These are phyloP conservation scores for Leccinum solheimii DNA, from an alignment of 1,284 basidiomycete genomes.

Conservation along the genomic window DNA sequence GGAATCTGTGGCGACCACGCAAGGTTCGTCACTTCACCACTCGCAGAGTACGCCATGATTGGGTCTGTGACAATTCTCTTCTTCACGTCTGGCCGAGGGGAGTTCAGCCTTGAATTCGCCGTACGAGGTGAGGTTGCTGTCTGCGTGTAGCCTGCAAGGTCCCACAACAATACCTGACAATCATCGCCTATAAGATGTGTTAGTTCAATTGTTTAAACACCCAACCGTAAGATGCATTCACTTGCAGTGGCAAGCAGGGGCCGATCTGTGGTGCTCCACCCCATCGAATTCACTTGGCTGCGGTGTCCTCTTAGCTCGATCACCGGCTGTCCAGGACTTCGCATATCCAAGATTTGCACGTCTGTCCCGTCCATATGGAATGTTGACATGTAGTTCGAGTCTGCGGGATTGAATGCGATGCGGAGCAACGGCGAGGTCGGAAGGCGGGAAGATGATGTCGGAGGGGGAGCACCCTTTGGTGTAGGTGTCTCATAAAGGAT, in stretches of 20 bases:
- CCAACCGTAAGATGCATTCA: constrained; percentile 37
- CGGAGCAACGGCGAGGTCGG: constrained; percentile 80
- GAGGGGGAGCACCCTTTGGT: constrained; percentile 63
- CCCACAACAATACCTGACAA: constrained; percentile 88
- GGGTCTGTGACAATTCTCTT: constrained; percentile 73
- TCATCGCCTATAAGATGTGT: constrained; percentile 70
- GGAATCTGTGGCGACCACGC: constrained; percentile 84
- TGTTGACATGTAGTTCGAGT: constrained; percentile 91
- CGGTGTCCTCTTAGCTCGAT: constrained; percentile 85
- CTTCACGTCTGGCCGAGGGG: constrained; percentile 72
- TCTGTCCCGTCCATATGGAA: constrained; percentile 88
- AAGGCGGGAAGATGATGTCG: constrained; percentile 63
- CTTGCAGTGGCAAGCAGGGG: constrained; percentile 84
- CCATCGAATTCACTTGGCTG: constrained; percentile 77
- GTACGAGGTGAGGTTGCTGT: constrained; percentile 61
- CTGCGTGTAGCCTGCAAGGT: constrained; percentile 67
- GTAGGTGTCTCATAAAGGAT: constrained; percentile 95
- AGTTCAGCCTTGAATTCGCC: constrained; percentile 67
- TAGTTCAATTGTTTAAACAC: constrained; percentile 1
- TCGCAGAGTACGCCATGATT: constrained; percentile 80
- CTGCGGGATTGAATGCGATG: constrained; percentile 84
- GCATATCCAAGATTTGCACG: constrained; percentile 91
- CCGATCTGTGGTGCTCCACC: constrained; percentile 83
- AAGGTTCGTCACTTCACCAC: constrained; percentile 80
- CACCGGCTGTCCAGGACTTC: constrained; percentile 90